phyloP scores from a whole-genome alignment of 2,329 filamentous ascomycete genomes.

The Colletotrichum paranaense region DNA sequence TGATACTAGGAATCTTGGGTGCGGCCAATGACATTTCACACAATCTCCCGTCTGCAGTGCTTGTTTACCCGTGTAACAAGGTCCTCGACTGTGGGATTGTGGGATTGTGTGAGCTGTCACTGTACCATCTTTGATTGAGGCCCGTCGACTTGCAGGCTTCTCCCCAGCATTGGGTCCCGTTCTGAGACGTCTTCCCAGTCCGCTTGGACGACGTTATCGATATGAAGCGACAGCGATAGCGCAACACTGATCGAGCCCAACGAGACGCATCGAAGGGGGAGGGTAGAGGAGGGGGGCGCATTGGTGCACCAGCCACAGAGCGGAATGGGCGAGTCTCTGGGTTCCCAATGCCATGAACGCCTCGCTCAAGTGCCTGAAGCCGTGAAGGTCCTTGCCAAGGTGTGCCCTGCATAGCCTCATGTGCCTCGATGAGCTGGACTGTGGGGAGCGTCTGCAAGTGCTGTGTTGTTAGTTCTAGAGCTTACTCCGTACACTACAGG shows the following conservation, averaged over 20 bases:
- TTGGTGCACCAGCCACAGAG: constrained; percentile 29
- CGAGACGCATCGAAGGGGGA: constrained; percentile 18
- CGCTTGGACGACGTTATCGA: constrained; percentile 32
- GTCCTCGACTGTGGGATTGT: background rate
- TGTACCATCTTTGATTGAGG: background rate
- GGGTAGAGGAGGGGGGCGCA: background rate
- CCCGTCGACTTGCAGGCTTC: constrained; percentile 15
- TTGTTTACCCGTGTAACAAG: background rate
- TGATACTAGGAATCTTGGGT: background rate
- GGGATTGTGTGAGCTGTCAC: constrained; percentile 23
- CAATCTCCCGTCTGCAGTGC: background rate
- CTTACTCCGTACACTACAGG: background rate
- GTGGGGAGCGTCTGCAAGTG: background rate
- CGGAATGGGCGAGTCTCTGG: constrained; percentile 5
- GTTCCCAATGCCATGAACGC: constrained; percentile 31
- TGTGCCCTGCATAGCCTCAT: constrained; percentile 21
- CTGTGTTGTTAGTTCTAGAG: background rate
- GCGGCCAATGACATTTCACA: constrained; percentile 6
- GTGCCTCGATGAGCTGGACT: constrained; percentile 4
- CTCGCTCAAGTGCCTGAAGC: constrained; percentile 8
- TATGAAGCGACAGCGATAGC: background rate
- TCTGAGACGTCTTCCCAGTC: constrained; percentile 20
- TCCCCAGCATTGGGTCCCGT: constrained; percentile 18
- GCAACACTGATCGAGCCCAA: constrained; percentile 18
- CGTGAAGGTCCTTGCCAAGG: constrained; percentile 10